Percentiles rank a stretch among this genome's conserved stretches.
phyloP scores from a whole-genome alignment of 2,329 filamentous ascomycete species.

The Dissoconium aciculare region DNA sequence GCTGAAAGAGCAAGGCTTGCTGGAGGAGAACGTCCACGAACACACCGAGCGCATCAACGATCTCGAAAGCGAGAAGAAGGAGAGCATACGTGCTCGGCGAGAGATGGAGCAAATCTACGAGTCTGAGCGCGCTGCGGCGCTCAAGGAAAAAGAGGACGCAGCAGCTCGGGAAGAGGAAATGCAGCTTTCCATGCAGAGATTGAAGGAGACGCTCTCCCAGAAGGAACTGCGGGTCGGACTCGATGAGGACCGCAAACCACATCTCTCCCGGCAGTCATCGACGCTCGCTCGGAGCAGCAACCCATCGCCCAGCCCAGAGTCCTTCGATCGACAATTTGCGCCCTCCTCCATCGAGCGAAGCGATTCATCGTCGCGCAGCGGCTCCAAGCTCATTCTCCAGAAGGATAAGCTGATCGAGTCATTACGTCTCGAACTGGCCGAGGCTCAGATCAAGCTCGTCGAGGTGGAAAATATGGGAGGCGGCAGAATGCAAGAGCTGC shows the following conservation, averaged over 20 bases:
- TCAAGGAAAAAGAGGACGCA: slow-evolving; percentile 85
- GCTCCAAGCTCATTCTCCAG: slow-evolving; percentile 77
- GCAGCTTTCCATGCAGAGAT: slow-evolving; percentile 72
- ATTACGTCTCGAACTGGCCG: slow-evolving; percentile 77
- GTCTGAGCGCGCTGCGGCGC: slow-evolving; percentile 69
- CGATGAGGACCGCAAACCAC: slow-evolving; percentile 38
- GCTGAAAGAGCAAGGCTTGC: slow-evolving; percentile 62
- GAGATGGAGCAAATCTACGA: slow-evolving; percentile 92
- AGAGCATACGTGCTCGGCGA: slow-evolving; percentile 65
- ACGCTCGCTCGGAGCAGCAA: slow-evolving; percentile 13
- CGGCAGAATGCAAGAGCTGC: slow-evolving; percentile 74
- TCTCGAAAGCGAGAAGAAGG: slow-evolving; percentile 71
- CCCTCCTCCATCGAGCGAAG: slow-evolving; percentile 68
- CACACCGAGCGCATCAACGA: slow-evolving; percentile 69
- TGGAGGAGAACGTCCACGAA: slow-evolving; percentile 81
- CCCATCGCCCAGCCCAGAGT: slow-evolving; percentile 51
- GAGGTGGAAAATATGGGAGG: slow-evolving; percentile 89
- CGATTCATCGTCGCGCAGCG: slow-evolving; percentile 51
- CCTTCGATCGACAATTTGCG: slow-evolving; percentile 49
- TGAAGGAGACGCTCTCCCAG: slow-evolving; percentile 79
- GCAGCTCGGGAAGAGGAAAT: slow-evolving; percentile 74
- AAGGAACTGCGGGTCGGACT: slow-evolving; percentile 43
- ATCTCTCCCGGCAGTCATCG: slow-evolving; percentile 28
- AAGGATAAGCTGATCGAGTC: slow-evolving; percentile 96
- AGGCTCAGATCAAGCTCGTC: slow-evolving; percentile 87